A percentile compares a stretch with the other conserved stretches of the same genome.
These are phyloP conservation scores for Penicillium sclerotigenum DNA, from an alignment of 2,329 filamentous ascomycete species.

Conservation along the genomic window DNA sequence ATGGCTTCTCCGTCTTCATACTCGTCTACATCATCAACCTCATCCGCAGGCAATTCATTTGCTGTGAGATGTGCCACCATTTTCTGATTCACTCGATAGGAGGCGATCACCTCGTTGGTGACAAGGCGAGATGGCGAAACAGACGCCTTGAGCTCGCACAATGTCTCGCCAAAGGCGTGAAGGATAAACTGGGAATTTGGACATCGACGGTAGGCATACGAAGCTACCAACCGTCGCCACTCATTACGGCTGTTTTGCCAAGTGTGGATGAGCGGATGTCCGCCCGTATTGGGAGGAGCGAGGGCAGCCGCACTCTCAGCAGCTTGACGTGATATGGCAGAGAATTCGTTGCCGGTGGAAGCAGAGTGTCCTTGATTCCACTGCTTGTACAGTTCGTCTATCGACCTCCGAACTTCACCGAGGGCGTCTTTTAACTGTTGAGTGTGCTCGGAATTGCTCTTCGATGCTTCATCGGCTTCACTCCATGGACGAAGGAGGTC, in stretches of 20 bases:
- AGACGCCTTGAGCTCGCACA: slow-evolving; percentile 35
- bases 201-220: slow-evolving; percentile 32
- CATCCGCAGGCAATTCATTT: slow-evolving; percentile 17
- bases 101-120: slow-evolving; percentile 27
- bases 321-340: slow-evolving; percentile 24
- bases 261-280: slow-evolving; percentile 34
- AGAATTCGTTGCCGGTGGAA: slow-evolving; percentile 17
- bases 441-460: slow-evolving; percentile 12
- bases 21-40: slow-evolving; percentile 17
- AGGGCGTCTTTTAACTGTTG: slow-evolving; percentile 21
- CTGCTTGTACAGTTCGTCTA: slow-evolving; percentile 18
- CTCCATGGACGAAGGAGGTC: slow-evolving; percentile 37
- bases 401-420: slow-evolving; percentile 15
- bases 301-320: slow-evolving; percentile 31
- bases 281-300: slow-evolving; percentile 26
- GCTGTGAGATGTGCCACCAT: slow-evolving; percentile 27
- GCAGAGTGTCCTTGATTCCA: slow-evolving; percentile 19
- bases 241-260: slow-evolving; percentile 34
- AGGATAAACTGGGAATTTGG: slow-evolving; percentile 26
- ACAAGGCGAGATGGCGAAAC: slow-evolving; percentile 26
- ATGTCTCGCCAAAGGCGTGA: slow-evolving; percentile 33
- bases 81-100: slow-evolving; percentile 34
- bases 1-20: slow-evolving; percentile 33
- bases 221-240: slow-evolving; percentile 40
- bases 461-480: slow-evolving; percentile 22